Conservation (phyloP, 148 eudicot genomes). For the Camellia lanceoleosa region DNA sequence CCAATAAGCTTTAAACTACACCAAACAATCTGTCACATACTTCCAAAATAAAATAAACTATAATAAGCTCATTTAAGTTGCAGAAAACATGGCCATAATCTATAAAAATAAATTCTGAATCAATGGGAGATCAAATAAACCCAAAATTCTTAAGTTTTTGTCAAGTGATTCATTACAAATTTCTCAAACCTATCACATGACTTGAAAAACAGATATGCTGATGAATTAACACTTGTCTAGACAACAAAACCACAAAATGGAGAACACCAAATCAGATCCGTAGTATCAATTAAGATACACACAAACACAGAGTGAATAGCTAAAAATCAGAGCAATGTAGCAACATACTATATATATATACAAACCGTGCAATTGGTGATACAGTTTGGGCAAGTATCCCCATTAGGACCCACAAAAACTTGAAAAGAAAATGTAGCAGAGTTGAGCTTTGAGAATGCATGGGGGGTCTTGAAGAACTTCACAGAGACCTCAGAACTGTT, state of each 20-base stretch:
- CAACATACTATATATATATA: background rate
- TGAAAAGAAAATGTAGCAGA: constrained; percentile 65
- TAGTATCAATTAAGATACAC: background rate
- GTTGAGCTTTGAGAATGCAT: constrained; percentile 42
- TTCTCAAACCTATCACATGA: background rate
- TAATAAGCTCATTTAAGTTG: too few species aligned
- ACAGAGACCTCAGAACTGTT: constrained; percentile 52
- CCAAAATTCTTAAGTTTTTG: background rate
- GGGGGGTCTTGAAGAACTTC: constrained; percentile 61
- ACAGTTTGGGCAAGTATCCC: constrained; percentile 42
- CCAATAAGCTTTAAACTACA: too few species aligned
- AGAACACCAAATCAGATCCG: background rate
- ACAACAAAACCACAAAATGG: background rate
- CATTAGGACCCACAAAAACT: constrained; percentile 41
- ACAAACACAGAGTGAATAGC: background rate
- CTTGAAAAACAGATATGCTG: background rate
- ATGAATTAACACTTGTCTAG: background rate
- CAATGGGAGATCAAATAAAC: background rate
- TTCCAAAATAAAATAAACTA: too few species aligned
- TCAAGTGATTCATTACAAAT: background rate
- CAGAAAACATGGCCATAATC: too few species aligned
- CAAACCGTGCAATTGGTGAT: constrained; percentile 75
- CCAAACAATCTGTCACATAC: too few species aligned
- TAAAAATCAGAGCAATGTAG: background rate
- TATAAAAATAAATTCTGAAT: background rate